phyloP scores from a whole-genome alignment of 345 rosid species.

The Bruguiera gymnorhiza region DNA sequence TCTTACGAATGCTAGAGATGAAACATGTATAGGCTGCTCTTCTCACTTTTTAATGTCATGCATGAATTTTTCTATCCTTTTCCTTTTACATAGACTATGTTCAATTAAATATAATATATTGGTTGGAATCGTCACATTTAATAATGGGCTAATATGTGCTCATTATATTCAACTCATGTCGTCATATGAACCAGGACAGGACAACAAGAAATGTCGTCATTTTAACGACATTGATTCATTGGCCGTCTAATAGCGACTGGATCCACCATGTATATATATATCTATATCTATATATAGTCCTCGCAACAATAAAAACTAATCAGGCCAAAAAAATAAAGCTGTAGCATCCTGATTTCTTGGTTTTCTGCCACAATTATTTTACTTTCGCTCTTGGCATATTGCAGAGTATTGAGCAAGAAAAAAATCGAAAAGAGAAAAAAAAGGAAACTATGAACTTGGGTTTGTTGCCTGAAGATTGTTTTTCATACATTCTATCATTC shows the following conservation, averaged over 20 bases:
- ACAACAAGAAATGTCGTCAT: constrained; percentile 22
- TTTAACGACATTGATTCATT: constrained; percentile 1
- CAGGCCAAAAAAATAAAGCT: no score
- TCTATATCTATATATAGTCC: no score
- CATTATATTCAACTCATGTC: constrained; percentile 26
- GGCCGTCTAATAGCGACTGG: not conserved
- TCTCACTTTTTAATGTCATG: not conserved
- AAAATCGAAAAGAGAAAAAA: not conserved
- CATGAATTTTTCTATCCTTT: not conserved
- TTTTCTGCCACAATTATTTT: no score
- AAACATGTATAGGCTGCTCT: not conserved
- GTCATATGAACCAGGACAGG: constrained; percentile 18
- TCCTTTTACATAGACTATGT: not conserved
- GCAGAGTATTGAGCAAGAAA: not conserved
- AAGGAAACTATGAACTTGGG: not conserved
- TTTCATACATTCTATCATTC: constrained; percentile 19
- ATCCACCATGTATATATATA: not conserved
- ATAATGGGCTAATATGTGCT: constrained; percentile 17
- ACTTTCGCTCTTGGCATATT: not conserved
- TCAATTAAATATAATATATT: constrained; percentile 9
- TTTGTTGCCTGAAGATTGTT: constrained; percentile 13
- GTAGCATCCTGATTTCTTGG: no score
- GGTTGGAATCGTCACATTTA: no score
- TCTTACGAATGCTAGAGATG: not conserved
- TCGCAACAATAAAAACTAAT: no score